Evolutionary conservation across 352 stramenopile species (phyloP).

Genomic region (Phytophthora colocasiae): DNA sequence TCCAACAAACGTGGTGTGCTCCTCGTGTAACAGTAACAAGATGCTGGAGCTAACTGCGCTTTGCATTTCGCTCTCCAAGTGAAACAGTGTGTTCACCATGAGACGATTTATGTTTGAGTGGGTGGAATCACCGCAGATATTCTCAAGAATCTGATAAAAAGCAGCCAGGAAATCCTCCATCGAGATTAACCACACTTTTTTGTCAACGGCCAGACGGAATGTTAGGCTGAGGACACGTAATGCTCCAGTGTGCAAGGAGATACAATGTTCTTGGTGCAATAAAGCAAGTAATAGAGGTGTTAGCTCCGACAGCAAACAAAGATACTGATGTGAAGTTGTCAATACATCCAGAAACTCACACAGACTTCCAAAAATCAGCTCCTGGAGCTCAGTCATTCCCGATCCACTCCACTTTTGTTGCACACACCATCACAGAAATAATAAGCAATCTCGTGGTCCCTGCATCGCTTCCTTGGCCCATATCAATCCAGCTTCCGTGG

Average conservation of each 20-base stretch:
- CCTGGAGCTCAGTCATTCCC: slow-evolving; percentile 14
- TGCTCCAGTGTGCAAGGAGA: slow-evolving; percentile 15
- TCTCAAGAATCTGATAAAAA: slow-evolving; percentile 28
- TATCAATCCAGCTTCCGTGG: slow-evolving; percentile 17
- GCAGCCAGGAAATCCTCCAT: slow-evolving; percentile 24
- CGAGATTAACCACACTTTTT: slow-evolving; percentile 31
- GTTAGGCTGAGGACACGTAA: slow-evolving; percentile 28
- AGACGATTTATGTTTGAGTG: slow-evolving; percentile 12
- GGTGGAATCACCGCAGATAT: slow-evolving; percentile 10
- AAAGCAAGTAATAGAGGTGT: slow-evolving; percentile 18
- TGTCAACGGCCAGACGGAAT: slow-evolving; percentile 29
- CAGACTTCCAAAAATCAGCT: slow-evolving; percentile 9
- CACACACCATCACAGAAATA: slow-evolving; percentile 24
- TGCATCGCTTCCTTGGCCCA: slow-evolving; percentile 36
- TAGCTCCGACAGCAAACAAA: slow-evolving; percentile 18
- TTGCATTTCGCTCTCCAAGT: not conserved
- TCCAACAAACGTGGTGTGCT: slow-evolving; percentile 32
- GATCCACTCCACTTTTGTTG: not conserved
- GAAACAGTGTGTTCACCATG: slow-evolving; percentile 17
- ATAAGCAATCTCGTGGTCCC: slow-evolving; percentile 24
- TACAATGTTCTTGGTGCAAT: slow-evolving; percentile 12
- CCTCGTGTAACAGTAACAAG: slow-evolving; percentile 16
- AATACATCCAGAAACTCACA: slow-evolving; percentile 21
- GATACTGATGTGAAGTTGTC: slow-evolving; percentile 32
- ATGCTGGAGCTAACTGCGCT: not conserved